Base-by-base conservation (phyloP, 2,329 filamentous ascomycete species). In the Aspergillus sp. region DNA sequence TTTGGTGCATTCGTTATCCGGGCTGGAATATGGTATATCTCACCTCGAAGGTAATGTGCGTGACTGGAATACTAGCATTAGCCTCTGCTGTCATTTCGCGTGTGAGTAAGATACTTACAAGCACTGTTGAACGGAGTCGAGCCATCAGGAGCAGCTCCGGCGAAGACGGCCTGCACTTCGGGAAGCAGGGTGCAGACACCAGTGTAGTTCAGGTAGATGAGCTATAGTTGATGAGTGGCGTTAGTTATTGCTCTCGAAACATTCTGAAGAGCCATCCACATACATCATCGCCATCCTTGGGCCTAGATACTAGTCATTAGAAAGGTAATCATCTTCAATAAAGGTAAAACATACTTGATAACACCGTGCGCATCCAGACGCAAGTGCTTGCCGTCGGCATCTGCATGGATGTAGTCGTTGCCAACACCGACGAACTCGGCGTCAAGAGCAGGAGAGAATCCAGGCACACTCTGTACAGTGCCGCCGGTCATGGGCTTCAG, bases 371-470 rank as follows among this genome's bases (percentile, higher is more conserved):
- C 77, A 65, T 79, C 68, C 63, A 80, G 65, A 4, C 78, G 72
- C 67, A 79, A 65, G 43, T 72, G 72, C 59, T 74, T 72, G 6
- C 73, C 73, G 59, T 76, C 74, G 3, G 76, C 69, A 61, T 80
- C 78, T 19, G 70, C 69, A 51, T 73, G 75, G 62, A 80, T 79
- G 61, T 79, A 80, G 59, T 80, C 78, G 55, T 76, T 75, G 4
- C 78, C 78, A 17, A 69, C 65, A 12, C 77, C 76, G 19, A 72
- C 68, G 50, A 77, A 70, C 21, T 72, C 65, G 21, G 76, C 76
- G 59, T 80, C 76, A 43, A 80, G 52, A 9, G 71, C 64, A 3
- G 74, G 74, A 2, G 70, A 68, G 61, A 76, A 79, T 23, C 69
- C 69, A 2, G 72, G 66, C 32, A 74, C 76, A 43, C 71, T 72